phyloP scores from a whole-genome alignment of 495 filamentous ascomycete species.

The Tuber magnatum region DNA sequence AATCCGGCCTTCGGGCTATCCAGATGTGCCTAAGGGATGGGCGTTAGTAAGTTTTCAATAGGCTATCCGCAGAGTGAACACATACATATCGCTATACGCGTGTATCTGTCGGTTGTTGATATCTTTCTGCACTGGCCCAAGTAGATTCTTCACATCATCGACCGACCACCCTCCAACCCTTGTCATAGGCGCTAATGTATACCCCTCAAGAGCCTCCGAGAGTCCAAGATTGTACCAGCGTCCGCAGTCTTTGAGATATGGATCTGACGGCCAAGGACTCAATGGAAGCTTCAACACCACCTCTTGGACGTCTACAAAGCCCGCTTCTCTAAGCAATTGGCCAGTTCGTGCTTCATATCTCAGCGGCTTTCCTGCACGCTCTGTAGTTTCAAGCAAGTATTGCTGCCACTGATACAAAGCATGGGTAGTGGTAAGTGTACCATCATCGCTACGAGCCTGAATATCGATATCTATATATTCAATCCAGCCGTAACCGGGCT shows the following conservation, averaged over 20 bases:
- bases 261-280: conserved; percentile 69
- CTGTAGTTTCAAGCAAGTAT: conserved; percentile 63
- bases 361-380: conserved; percentile 57
- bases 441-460: conserved; percentile 67
- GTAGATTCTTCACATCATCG: conserved; percentile 58
- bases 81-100: conserved; percentile 69
- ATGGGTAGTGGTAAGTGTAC: conserved; percentile 49
- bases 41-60: conserved; percentile 30
- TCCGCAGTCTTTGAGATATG: conserved; percentile 62
- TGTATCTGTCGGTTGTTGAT: conserved; percentile 63
- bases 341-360: conserved; percentile 59
- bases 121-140: conserved; percentile 58
- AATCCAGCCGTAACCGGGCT: conserved; percentile 64
- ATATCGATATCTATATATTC: conserved; percentile 94
- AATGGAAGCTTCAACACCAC: conserved; percentile 63
- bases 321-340: conserved; percentile 57
- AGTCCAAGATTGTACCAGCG: conserved; percentile 80
- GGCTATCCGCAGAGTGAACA: conserved; percentile 30
- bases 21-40: conserved; percentile 48
- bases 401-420: conserved; percentile 60
- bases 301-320: conserved; percentile 79
- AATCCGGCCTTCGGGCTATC: conserved; percentile 41
- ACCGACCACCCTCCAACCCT: conserved; percentile 57
- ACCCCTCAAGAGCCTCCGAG: conserved; percentile 61
- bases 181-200: conserved; percentile 68